phyloP scores from a whole-genome alignment of 2,329 filamentous ascomycete genomes.

The Scortechinia acanthostroma region DNA sequence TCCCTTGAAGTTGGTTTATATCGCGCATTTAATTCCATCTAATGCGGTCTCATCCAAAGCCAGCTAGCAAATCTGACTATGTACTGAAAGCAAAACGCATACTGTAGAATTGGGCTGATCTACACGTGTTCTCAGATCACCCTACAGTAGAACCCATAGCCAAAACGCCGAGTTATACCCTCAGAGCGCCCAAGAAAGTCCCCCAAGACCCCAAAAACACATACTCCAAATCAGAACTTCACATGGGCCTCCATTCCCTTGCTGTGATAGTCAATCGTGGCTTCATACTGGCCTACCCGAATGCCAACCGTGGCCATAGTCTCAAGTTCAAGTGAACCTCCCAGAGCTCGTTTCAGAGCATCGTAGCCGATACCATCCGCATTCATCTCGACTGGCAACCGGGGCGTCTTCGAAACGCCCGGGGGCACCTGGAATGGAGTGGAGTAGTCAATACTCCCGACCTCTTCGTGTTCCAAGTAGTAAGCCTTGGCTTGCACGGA shows the following conservation, averaged over 20 bases:
- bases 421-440: slow-evolving; percentile 72
- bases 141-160: too few species aligned
- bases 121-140: too few species aligned
- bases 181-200: not conserved
- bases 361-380: slow-evolving; percentile 75
- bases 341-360: slow-evolving; percentile 71
- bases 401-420: slow-evolving; percentile 65
- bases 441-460: slow-evolving; percentile 73
- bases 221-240: slow-evolving; percentile 27
- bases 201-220: not conserved
- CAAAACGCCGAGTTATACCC: too few species aligned
- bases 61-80: too few species aligned
- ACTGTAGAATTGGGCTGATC: too few species aligned
- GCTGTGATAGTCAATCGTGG: slow-evolving; percentile 65
- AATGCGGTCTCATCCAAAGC: too few species aligned
- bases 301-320: slow-evolving; percentile 72
- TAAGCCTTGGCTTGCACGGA: slow-evolving; percentile 76
- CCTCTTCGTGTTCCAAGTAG: slow-evolving; percentile 72
- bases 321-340: slow-evolving; percentile 72
- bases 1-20: too few species aligned
- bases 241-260: slow-evolving; percentile 65
- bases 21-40: too few species aligned
- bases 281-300: slow-evolving; percentile 67
- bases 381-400: slow-evolving; percentile 75
- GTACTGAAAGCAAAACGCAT: too few species aligned